Evolutionary conservation across 306 rosid species (phyloP), one percentile per base, ranked within the genome.

Genomic region (Acacia crassicarpa): DNA sequence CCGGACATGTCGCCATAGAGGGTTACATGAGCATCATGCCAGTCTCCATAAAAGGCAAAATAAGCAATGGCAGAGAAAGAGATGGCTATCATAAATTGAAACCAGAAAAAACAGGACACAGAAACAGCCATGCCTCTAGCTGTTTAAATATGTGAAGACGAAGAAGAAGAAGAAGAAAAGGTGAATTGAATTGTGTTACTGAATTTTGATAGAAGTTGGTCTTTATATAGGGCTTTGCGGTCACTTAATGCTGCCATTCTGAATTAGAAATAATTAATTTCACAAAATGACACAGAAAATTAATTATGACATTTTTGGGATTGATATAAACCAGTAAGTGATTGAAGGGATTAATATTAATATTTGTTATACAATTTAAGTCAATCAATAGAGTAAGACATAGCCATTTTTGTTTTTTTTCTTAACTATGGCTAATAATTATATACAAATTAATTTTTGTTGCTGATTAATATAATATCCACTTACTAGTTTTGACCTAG

Each of bases 11-110:
- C 95, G 3, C 97, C 94, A 38, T 92, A 91, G 59, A 94, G 92
- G 20, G 97, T 94, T 74, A 97, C 97, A 76, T 32, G 89, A 0
- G 92, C 98, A 51, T 82, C 78, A 0, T 78, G 22, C 94, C 96
- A 94, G 8, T 0, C 30, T 6, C 0, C 1, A 19, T 40, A 74
- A 69, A 41, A 30, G 11, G 14, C 54, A 53, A 40, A 40, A 15
- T 10, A 78, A 9, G 23, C 5, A 68, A 71, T 81, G 59, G 79
- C 82, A 44, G 61, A 83, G 17, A 49, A 38, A 1, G 78, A 63
- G 20, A 86, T 43, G 81, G 74, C 17, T 76, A 85, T 80, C 76
- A 85, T 76, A 53, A 81, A 48, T 72, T 84, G 76, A 63, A 81
- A 61, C 70, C 79, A 17, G 7, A 63, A 22, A 15, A 78, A 70